These are phyloP conservation scores for Colletotrichum cereale DNA, from an alignment of 2,329 filamentous ascomycete species.

Conservation along the genomic window DNA sequence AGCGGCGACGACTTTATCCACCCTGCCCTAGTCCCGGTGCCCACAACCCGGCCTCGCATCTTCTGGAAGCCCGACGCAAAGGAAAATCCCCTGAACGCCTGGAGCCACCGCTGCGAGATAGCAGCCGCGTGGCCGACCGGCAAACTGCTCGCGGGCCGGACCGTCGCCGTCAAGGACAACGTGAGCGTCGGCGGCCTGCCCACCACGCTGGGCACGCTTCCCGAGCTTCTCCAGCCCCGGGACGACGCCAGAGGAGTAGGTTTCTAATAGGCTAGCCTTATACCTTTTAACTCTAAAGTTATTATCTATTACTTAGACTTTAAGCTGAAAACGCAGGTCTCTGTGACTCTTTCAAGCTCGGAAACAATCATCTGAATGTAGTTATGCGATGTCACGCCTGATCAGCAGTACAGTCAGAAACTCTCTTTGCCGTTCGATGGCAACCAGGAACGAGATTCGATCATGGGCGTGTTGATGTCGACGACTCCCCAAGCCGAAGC, in stretches of 20 bases:
- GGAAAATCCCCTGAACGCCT: slow-evolving; percentile 57
- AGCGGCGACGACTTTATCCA: slow-evolving; percentile 46
- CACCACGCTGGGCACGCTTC: slow-evolving; percentile 50
- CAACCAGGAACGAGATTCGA: not conserved
- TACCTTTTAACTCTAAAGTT: too few species aligned
- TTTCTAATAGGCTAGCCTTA: too few species aligned
- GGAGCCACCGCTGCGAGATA: slow-evolving; percentile 50
- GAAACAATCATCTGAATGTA: not conserved
- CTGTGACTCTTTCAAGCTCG: not conserved
- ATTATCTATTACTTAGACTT: too few species aligned
- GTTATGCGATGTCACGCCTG: not conserved
- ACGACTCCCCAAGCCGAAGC: not conserved
- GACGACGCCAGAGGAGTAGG: too few species aligned
- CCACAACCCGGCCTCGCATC: slow-evolving; percentile 45
- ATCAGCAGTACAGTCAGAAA: not conserved
- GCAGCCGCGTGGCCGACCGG: slow-evolving; percentile 42
- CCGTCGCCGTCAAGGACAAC: slow-evolving; percentile 53
- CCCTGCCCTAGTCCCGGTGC: not conserved
- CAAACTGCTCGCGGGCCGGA: slow-evolving; percentile 46
- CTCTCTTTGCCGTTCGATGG: not conserved
- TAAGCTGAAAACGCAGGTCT: not conserved
- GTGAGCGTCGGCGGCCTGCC: slow-evolving; percentile 52
- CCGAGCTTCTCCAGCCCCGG: too few species aligned
- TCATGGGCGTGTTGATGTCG: not conserved
- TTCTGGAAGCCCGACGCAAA: slow-evolving; percentile 35